Conservation (phyloP, 495 filamentous ascomycete species). For the Gamarada debralockiae region DNA sequence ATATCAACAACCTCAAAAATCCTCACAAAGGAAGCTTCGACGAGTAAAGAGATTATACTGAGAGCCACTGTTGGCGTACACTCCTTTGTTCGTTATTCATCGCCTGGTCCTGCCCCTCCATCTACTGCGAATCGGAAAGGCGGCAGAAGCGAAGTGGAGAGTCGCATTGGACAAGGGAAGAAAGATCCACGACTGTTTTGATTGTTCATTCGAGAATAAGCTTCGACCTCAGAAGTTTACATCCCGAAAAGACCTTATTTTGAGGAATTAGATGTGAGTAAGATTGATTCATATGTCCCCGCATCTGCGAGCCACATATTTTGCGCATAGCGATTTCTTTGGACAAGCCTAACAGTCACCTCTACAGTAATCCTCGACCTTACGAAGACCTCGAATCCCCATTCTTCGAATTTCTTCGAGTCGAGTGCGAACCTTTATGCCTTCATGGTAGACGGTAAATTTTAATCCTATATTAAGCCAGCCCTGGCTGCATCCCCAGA, state of each 20-base stretch:
- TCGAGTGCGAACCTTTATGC: conserved; percentile 11
- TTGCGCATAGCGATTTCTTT: no score
- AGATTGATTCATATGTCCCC: no score
- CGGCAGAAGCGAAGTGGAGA: no score
- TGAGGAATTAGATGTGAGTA: no score
- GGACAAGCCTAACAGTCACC: no score
- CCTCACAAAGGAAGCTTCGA: neutral
- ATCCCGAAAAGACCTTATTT: no score
- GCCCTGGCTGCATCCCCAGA: conserved; percentile 6
- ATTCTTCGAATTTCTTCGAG: neutral
- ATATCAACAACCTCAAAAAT: neutral
- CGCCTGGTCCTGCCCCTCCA: neutral
- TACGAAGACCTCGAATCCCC: neutral
- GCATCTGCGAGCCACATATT: no score
- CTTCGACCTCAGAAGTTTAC: neutral
- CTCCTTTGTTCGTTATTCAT: conserved; percentile 1
- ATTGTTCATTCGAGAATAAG: neutral
- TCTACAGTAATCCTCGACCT: no score
- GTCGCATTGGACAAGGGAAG: no score
- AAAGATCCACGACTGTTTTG: no score
- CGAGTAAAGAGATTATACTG: no score
- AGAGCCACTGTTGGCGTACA: neutral
- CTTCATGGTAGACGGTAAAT: conserved; percentile 7
- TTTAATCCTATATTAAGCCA: neutral
- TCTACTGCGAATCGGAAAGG: no score